Conservation (phyloP, 1,139 yeast genomes). For the Yamadazyma sp. region DNA sequence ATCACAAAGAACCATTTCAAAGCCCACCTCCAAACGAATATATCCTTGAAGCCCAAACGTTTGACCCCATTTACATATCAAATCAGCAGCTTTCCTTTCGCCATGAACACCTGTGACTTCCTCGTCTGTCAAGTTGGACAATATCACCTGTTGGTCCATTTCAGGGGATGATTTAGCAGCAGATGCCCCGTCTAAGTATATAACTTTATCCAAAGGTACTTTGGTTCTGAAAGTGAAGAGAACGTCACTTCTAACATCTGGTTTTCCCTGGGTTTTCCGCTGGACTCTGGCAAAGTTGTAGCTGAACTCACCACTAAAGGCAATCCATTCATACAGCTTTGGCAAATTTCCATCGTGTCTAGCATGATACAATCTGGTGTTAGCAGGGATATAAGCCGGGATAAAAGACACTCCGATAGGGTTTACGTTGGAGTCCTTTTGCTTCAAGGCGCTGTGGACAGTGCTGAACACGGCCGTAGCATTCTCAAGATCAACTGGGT, state of each 20-base stretch:
- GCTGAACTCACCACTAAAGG: conserved; percentile 58
- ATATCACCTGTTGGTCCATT: conserved; percentile 56
- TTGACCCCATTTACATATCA: conserved; percentile 52
- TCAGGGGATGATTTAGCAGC: conserved; percentile 57
- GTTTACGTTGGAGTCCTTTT: conserved; percentile 45
- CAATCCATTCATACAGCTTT: conserved; percentile 52
- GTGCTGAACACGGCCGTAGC: conserved; percentile 56
- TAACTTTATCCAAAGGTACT: conserved; percentile 44
- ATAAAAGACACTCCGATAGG: conserved; percentile 58
- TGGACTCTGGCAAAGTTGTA: conserved; percentile 36
- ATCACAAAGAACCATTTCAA: conserved; percentile 55
- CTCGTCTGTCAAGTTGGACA: conserved; percentile 23
- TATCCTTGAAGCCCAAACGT: conserved; percentile 51
- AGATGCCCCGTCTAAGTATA: conserved; percentile 58
- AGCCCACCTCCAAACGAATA: conserved; percentile 55
- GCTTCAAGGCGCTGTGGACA: conserved; percentile 49
- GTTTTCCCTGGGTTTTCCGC: conserved; percentile 11
- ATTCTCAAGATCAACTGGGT: conserved; percentile 40
- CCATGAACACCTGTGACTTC: conserved; percentile 24
- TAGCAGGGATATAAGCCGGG: conserved; percentile 57
- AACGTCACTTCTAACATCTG: conserved; percentile 4
- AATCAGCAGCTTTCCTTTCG: conserved; percentile 44
- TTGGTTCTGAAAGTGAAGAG: conserved; percentile 44
- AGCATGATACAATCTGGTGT: conserved; percentile 53
- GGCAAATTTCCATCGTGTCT: conserved; percentile 38